A percentile compares a stretch with the other conserved stretches of the same genome.
Conservation (phyloP, 2,329 filamentous ascomycete species). For the Phialophora tarda region DNA sequence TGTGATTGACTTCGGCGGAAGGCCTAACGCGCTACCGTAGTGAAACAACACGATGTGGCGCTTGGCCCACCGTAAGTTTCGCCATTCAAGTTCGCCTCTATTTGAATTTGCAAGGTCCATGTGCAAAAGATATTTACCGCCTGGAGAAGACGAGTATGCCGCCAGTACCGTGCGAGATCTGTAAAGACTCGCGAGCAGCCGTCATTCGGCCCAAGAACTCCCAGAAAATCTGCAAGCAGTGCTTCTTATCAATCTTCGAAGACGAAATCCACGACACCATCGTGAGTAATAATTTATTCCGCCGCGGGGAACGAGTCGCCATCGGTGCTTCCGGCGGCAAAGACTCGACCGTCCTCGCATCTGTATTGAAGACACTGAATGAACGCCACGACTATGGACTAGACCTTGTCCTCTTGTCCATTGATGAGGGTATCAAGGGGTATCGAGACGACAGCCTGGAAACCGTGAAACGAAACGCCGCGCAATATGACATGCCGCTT, state of each 20-base stretch:
- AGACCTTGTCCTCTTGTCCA: slow-evolving; percentile 82
- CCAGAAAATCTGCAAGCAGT: slow-evolving; percentile 86
- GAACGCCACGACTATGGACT: slow-evolving; percentile 86
- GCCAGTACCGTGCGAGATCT: slow-evolving; percentile 75
- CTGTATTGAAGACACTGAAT: slow-evolving; percentile 92
- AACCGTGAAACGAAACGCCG: slow-evolving; percentile 91
- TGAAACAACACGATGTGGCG: neutral
- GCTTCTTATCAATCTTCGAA: slow-evolving; percentile 88
- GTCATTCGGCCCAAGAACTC: slow-evolving; percentile 95
- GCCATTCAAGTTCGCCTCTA: neutral
- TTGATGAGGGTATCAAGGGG: slow-evolving; percentile 96
- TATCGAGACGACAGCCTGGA: slow-evolving; percentile 96
- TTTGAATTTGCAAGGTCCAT: neutral
- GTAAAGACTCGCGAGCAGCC: slow-evolving; percentile 76
- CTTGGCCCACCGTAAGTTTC: slow-evolving; percentile 11
- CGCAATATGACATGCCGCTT: slow-evolving; percentile 88
- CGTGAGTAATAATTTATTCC: slow-evolving; percentile 77
- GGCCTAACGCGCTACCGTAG: slow-evolving; percentile 7
- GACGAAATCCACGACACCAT: slow-evolving; percentile 94
- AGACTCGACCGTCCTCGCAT: slow-evolving; percentile 94
- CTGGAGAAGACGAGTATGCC: slow-evolving; percentile 63
- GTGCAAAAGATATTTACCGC: neutral
- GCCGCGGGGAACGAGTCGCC: slow-evolving; percentile 81
- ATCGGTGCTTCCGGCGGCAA: slow-evolving; percentile 97
- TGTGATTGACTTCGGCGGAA: neutral